Base-by-base conservation (phyloP, 2,329 filamentous ascomycete species). In the Calonectria fujianensis region DNA sequence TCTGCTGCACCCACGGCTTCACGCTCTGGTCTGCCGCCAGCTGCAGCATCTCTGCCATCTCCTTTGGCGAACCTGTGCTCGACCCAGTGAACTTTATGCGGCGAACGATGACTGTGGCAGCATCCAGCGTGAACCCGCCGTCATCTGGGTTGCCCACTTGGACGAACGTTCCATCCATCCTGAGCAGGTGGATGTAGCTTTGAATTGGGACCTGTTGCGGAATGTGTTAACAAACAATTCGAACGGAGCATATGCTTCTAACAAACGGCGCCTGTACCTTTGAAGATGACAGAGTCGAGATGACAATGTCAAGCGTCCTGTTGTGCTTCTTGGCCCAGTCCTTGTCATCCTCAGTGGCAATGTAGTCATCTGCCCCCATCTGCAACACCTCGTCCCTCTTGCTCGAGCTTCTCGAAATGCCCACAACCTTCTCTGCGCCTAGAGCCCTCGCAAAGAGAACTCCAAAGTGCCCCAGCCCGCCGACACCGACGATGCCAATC, bases 401-500 rank as follows among this genome's bases (percentile, higher is more conserved):
- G 70, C 81, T 83, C 8, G 82, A 84, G 24, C 84, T 87, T 50
- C 91, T 88, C 18, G 90, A 92, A 80, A 93, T 92, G 11, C 88
- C 91, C 10, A 89, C 90, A 16, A 89, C 87, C 81, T 90, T 89
- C 1, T 81, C 77, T 2, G 90, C 90, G 8, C 90, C 90, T 24
- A 92, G 84, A 0, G 92, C 93, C 80, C 91, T 92, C 67, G 92
- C 90, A 80, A 93, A 94, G 79, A 94, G 86, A 39, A 94, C 83
- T 5, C 89, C 93, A 77, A 93, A 93, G 84, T 94, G 93, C 1
- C 93, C 93, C 72, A 94, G 89, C 3, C 93, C 93, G 20, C 93
- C 92, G 76, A 95, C 85, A 69, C 94, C 94, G 16, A 95, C 90
- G 73, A 95, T 90, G 39, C 89, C 94, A 37, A 95, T 90, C 86